A percentile compares a stretch with the other conserved stretches of the same genome.
Evolutionary conservation across 2,329 filamentous ascomycete species (phyloP).

Genomic region (Daldinia sp.): DNA sequence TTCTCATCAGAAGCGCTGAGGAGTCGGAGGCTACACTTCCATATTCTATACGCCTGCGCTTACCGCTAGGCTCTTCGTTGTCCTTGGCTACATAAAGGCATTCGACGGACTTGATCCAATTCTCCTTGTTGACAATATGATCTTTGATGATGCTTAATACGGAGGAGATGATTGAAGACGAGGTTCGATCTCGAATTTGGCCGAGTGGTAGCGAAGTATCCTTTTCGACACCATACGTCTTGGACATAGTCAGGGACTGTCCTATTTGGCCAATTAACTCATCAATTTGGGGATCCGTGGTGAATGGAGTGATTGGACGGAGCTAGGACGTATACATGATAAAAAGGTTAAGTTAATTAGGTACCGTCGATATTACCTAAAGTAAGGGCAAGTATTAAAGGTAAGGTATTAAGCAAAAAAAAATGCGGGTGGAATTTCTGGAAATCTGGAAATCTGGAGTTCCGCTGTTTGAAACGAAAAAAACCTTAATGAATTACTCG

Average conservation of each 20-base stretch:
- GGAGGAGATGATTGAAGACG: conserved; percentile 44
- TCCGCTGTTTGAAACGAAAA: conserved; percentile 9
- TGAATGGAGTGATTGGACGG: not conserved
- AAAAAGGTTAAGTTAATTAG: too few species aligned
- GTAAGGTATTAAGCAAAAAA: conserved; percentile 1
- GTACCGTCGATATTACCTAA: too few species aligned
- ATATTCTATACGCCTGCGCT: conserved; percentile 45
- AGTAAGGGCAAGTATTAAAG: not conserved
- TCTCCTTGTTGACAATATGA: conserved; percentile 44
- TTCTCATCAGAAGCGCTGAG: conserved; percentile 44
- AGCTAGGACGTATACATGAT: conserved; percentile 2
- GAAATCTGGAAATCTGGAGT: conserved; percentile 2
- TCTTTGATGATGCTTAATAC: conserved; percentile 43
- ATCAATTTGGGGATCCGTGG: conserved; percentile 14
- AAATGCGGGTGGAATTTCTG: conserved; percentile 13
- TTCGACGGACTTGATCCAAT: conserved; percentile 49
- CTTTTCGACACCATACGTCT: conserved; percentile 45
- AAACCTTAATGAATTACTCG: conserved; percentile 1
- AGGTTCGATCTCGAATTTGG: conserved; percentile 44
- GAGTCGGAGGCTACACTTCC: conserved; percentile 41
- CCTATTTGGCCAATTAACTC: conserved; percentile 24
- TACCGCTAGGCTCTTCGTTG: conserved; percentile 44
- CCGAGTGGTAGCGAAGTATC: conserved; percentile 49
- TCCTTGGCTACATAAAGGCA: conserved; percentile 45
- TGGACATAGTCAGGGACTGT: conserved; percentile 46